Conservation (phyloP, 768 basidiomycete genomes). For the Mycena amicta region DNA sequence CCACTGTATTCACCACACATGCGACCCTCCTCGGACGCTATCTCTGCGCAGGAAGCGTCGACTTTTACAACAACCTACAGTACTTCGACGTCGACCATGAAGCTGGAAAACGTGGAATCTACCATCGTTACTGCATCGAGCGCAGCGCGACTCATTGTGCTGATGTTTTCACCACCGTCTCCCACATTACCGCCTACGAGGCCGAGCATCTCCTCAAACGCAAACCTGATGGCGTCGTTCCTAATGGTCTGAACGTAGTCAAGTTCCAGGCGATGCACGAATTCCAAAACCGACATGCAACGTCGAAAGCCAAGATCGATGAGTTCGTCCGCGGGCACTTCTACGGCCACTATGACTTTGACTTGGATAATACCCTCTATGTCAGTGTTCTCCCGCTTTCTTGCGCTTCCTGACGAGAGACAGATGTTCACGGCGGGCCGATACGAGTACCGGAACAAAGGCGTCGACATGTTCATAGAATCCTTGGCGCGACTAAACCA, state of each 20-base stretch:
- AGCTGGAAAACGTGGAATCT: constrained; percentile 98
- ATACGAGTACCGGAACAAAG: constrained; percentile 99
- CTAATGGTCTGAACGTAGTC: constrained; percentile 97
- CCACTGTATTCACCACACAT: constrained; percentile 98
- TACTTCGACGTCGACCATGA: constrained; percentile 99
- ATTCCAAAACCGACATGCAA: constrained; percentile 94
- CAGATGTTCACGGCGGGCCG: constrained; percentile 99
- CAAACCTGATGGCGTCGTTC: constrained; percentile 95
- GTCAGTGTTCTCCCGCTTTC: constrained; percentile 40
- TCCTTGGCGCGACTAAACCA: constrained; percentile 80
- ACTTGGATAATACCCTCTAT: constrained; percentile 89
- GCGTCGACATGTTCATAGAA: constrained; percentile 99
- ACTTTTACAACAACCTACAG: constrained; percentile 99
- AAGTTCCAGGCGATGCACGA: constrained; percentile 99
- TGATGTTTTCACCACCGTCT: constrained; percentile 97
- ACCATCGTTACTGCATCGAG: constrained; percentile 97
- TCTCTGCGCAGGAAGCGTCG: constrained; percentile 96
- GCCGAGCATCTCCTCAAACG: constrained; percentile 94
- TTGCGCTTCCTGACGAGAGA: constrained; percentile 2
- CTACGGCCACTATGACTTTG: constrained; percentile 96
- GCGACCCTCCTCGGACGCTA: constrained; percentile 98
- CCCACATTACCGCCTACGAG: constrained; percentile 98
- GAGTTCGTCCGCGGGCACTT: constrained; percentile 98
- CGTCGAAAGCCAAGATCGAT: constrained; percentile 95
- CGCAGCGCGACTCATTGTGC: constrained; percentile 92